A percentile compares a stretch with the other conserved stretches of the same genome.
Conservation (phyloP, 2,329 filamentous ascomycete species). For the Tolypocladium amazonense region DNA sequence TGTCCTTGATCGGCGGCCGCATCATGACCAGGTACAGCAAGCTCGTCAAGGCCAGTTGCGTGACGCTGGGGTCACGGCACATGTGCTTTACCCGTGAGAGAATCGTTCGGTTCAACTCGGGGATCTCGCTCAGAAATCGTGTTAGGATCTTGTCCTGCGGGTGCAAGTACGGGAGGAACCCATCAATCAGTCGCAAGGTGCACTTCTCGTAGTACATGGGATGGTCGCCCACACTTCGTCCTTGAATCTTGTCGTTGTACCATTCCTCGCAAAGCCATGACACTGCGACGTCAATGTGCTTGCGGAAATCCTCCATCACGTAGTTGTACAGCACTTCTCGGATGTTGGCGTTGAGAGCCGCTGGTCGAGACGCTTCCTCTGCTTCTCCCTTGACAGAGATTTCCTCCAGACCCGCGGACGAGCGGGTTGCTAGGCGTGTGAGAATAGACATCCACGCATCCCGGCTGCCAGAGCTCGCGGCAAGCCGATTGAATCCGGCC, state of each 20-base stretch:
- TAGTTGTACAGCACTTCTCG: constrained; percentile 75
- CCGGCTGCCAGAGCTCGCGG: constrained; percentile 71
- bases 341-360: constrained; percentile 56
- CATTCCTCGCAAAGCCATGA: constrained; percentile 96
- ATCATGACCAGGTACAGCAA: constrained; percentile 58
- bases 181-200: constrained; percentile 72
- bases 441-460: constrained; percentile 90
- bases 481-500: constrained; percentile 71
- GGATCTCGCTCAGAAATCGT: constrained; percentile 84
- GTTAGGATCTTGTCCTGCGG: constrained; percentile 82
- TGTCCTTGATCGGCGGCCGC: constrained; percentile 51
- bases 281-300: constrained; percentile 80
- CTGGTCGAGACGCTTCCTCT: constrained; percentile 24
- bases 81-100: constrained; percentile 61
- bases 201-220: constrained; percentile 68
- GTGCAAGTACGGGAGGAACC: constrained; percentile 84
- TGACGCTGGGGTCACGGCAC: constrained; percentile 55
- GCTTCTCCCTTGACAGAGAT: constrained; percentile 50
- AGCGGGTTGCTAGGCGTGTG: constrained; percentile 72
- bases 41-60: constrained; percentile 52
- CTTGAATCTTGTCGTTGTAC: constrained; percentile 69
- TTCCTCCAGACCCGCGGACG: constrained; percentile 59
- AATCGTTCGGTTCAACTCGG: constrained; percentile 62
- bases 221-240: constrained; percentile 31
- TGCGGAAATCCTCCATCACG: constrained; percentile 84